phyloP scores from a whole-genome alignment of 179 eudicot species.

The Monotropa hypopitys region DNA sequence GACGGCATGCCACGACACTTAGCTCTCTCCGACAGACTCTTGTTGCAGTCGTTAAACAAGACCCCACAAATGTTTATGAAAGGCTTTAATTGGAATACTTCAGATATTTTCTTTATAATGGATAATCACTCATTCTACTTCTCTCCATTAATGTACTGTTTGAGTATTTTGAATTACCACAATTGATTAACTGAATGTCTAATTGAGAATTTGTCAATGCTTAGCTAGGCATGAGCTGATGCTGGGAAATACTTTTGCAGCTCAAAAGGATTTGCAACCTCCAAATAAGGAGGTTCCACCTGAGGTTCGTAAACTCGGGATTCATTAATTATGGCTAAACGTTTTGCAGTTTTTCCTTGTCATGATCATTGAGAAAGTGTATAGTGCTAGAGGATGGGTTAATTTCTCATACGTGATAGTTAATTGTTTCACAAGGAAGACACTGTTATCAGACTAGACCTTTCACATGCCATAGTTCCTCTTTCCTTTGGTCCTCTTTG shows the following conservation, averaged over 20 bases:
- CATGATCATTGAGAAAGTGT: background rate
- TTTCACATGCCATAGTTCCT: background rate
- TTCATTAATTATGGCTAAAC: background rate
- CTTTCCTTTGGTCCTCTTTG: background rate
- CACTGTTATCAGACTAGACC: background rate
- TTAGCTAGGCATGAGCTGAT: constrained; percentile 72
- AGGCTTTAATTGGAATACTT: constrained; percentile 1
- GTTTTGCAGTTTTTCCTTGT: background rate
- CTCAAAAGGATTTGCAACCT: constrained; percentile 34
- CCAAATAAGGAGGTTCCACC: constrained; percentile 75
- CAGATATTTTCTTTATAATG: background rate
- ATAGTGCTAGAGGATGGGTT: background rate
- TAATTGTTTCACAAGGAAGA: background rate
- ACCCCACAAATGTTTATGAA: too few species aligned
- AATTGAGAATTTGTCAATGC: constrained; percentile 14
- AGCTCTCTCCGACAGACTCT: too few species aligned
- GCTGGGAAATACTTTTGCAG: constrained; percentile 67
- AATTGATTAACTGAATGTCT: background rate
- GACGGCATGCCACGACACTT: too few species aligned
- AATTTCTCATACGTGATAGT: background rate
- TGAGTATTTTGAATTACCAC: background rate
- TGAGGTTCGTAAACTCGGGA: constrained; percentile 26
- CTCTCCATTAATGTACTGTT: background rate
- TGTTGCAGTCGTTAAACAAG: too few species aligned
- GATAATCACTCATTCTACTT: background rate